These are phyloP conservation scores for Penicillium psychrosexuale DNA, from an alignment of 2,329 filamentous ascomycete genomes.

Conservation along the genomic window DNA sequence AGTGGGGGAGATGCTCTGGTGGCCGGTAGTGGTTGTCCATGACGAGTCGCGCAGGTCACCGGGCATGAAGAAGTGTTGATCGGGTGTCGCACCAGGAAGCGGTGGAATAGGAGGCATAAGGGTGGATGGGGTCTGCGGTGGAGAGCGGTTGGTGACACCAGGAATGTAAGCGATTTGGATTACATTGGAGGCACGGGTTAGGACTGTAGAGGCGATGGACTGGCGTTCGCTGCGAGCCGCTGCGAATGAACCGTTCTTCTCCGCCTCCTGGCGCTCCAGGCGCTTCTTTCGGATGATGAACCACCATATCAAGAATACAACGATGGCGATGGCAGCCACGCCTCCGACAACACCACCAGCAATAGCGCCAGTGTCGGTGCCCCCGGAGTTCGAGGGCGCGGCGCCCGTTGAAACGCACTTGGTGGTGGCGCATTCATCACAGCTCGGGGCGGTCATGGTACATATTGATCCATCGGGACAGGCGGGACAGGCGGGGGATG, in stretches of 20 bases:
- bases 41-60: conserved; percentile 87
- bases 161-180: conserved; percentile 99
- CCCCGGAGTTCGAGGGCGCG: conserved; percentile 29
- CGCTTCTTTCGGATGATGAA: conserved; percentile 79
- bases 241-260: conserved; percentile 52
- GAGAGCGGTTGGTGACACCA: conserved; percentile 88
- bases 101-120: conserved; percentile 91
- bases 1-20: conserved; percentile 51
- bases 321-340: conserved; percentile 67
- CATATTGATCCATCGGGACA: conserved; percentile 58
- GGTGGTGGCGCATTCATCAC: conserved; percentile 58
- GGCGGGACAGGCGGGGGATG: conserved; percentile 57
- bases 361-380: conserved; percentile 76
- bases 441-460: conserved; percentile 58
- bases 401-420: conserved; percentile 37
- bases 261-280: conserved; percentile 57
- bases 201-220: conserved; percentile 91
- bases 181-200: conserved; percentile 95
- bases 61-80: conserved; percentile 91
- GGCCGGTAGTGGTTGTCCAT: conserved; percentile 67
- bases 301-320: conserved; percentile 80
- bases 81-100: conserved; percentile 67
- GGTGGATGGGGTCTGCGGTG: conserved; percentile 73
- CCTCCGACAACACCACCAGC: conserved; percentile 89
- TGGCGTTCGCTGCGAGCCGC: conserved; percentile 64